Conservation (phyloP, 495 filamentous ascomycete genomes). For the Penicillium verhagenii region DNA sequence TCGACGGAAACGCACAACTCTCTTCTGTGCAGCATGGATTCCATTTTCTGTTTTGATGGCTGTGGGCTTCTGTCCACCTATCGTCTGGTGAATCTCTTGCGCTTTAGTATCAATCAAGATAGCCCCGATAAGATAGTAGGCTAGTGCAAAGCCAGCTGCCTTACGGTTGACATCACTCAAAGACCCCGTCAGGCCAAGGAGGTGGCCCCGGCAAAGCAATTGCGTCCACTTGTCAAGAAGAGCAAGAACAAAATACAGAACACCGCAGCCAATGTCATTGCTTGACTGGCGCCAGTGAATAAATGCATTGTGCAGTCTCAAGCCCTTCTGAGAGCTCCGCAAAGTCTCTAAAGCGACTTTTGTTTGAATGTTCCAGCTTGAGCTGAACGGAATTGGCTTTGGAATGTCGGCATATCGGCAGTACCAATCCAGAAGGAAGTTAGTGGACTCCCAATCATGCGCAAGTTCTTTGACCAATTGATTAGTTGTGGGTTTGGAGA, state of each 20-base stretch:
- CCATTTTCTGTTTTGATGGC: constrained; percentile 34
- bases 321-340: constrained; percentile 54
- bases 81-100: constrained; percentile 49
- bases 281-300: constrained; percentile 60
- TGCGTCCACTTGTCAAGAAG: constrained; percentile 61
- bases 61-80: constrained; percentile 39
- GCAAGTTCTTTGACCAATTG: constrained; percentile 48
- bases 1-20: constrained; percentile 48
- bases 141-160: constrained; percentile 55
- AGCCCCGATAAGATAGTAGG: constrained; percentile 59
- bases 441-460: constrained; percentile 54
- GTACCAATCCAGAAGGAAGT: constrained; percentile 61
- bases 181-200: constrained; percentile 42
- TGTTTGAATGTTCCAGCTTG: constrained; percentile 60
- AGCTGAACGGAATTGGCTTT: constrained; percentile 56
- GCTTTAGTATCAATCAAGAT: constrained; percentile 59
- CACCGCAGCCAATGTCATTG: constrained; percentile 55
- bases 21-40: constrained; percentile 43
- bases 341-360: constrained; percentile 57
- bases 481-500: constrained; percentile 41
- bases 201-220: constrained; percentile 45
- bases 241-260: constrained; percentile 59
- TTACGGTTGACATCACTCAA: constrained; percentile 45
- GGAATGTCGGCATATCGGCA: constrained; percentile 50
- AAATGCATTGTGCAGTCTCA: constrained; percentile 60